Base-by-base conservation (phyloP, 2,329 filamentous ascomycete genomes). In the Microdochium bolleyi region DNA sequence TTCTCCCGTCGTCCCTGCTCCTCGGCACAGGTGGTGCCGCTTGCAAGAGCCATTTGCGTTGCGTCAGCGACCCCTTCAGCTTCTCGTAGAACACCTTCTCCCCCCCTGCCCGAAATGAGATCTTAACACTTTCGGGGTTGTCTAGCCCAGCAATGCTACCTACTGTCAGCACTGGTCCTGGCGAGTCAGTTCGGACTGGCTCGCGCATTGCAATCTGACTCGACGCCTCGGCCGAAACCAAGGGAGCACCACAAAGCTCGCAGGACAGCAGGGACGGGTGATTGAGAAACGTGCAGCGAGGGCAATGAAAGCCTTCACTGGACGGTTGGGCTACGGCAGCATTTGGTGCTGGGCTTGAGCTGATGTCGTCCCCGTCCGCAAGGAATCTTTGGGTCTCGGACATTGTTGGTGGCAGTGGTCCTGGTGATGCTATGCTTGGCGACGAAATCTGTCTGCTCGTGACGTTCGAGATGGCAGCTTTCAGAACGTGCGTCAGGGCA, bases 1-100 rank as follows among this genome's bases (percentile, higher is more conserved):
- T 38, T 60, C 69, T 24, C 74, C 69, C 25, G 70, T 68, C 5
- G 63, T 58, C 37, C 56, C 70, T 67, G 32, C 67, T 75, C 27
- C 81, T 79, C 56, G 94, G 94, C 19, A 94, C 83, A 0, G 92
- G 91, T 1, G 94, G 94, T 1, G 94, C 94, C 63, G 88, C 86
- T 53, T 94, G 88, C 1, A 96, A 77, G 2, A 99, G 78, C 94
- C 94, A 99, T 75, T 97, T 97, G 14, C 94, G 83, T 67, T 99
- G 94, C 2, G 91, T 85, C 69, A 97, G 81, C 9, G 91, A 88
- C 7, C 84, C 84, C 63, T 95, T 97, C 2, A 99, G 76, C 49
- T 92, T 81, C 61, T 97, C 94, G 59, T 88, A 84, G 58, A 99
- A 96, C 5, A 90, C 86, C 69, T 91, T 92, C 55, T 92, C 92